These are phyloP conservation scores for Coelastrella sp. DNA, from an alignment of 139 green algal species.

Conservation along the genomic window DNA sequence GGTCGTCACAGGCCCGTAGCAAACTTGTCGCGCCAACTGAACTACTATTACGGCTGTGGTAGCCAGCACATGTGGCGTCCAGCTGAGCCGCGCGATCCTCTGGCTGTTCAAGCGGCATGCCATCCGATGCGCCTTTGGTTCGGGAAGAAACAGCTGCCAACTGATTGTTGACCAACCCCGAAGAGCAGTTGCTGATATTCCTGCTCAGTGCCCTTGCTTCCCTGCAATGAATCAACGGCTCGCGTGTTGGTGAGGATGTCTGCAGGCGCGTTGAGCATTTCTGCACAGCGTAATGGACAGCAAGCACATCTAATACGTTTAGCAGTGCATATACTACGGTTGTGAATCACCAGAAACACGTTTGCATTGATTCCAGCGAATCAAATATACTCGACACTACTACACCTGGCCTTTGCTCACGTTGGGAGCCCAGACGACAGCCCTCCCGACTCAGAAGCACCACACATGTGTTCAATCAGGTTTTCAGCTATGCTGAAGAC, in stretches of 20 bases:
- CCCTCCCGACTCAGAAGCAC: neutral
- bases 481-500: too few species aligned
- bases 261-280: too few species aligned
- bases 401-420: neutral
- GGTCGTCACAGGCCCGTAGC: neutral
- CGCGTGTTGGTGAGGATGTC: neutral
- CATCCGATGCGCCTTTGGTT: neutral
- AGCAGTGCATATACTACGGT: too few species aligned
- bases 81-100: neutral
- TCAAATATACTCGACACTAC: constrained; percentile 5
- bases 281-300: too few species aligned
- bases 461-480: neutral
- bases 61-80: neutral
- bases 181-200: neutral
- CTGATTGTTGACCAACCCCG: neutral
- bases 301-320: too few species aligned
- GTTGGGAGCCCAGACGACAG: neutral
- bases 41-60: neutral
- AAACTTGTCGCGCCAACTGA: neutral
- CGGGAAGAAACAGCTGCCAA: neutral
- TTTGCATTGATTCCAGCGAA: neutral
- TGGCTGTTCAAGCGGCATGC: neutral
- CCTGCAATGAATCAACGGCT: neutral
- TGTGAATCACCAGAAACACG: neutral
- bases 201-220: neutral